A percentile compares a stretch with the other conserved stretches of the same genome.
Evolutionary conservation across 2,329 filamentous ascomycete species (phyloP).

Genomic region (Grosmannia serpens): DNA sequence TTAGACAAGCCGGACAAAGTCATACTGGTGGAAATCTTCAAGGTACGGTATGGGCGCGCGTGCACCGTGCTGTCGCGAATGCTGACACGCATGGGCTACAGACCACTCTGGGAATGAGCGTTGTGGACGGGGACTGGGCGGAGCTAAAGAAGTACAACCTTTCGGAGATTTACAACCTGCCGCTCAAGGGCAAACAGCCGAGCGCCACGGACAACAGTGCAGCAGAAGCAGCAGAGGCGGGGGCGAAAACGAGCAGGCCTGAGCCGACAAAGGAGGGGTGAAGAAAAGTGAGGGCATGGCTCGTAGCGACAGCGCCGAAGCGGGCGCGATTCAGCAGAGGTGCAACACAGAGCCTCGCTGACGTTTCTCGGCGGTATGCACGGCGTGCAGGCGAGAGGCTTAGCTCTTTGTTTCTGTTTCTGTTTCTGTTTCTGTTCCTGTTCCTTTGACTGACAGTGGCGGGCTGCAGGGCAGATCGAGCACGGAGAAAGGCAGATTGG

Average conservation of each 20-base stretch:
- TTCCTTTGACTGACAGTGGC: no score
- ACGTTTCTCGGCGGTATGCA: not conserved
- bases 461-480: not conserved
- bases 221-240: not conserved
- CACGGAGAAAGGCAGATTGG: not conserved
- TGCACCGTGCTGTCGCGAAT: not conserved
- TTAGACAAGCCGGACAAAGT: conserved; percentile 68
- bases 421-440: not conserved
- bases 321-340: not conserved
- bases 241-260: not conserved
- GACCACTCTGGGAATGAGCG: conserved; percentile 59
- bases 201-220: not conserved
- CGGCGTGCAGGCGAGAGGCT: not conserved
- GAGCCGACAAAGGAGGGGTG: no score
- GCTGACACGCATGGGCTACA: conserved; percentile 22
- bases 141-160: conserved; percentile 67
- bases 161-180: conserved; percentile 53
- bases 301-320: not conserved
- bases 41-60: conserved; percentile 35
- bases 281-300: no score
- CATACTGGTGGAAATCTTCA: conserved; percentile 69
- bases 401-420: not conserved
- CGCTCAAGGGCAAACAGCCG: conserved; percentile 13
- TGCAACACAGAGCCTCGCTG: not conserved
- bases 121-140: conserved; percentile 65